These are phyloP conservation scores for Asterochloris erici DNA, from an alignment of 139 green algal species.

Conservation along the genomic window DNA sequence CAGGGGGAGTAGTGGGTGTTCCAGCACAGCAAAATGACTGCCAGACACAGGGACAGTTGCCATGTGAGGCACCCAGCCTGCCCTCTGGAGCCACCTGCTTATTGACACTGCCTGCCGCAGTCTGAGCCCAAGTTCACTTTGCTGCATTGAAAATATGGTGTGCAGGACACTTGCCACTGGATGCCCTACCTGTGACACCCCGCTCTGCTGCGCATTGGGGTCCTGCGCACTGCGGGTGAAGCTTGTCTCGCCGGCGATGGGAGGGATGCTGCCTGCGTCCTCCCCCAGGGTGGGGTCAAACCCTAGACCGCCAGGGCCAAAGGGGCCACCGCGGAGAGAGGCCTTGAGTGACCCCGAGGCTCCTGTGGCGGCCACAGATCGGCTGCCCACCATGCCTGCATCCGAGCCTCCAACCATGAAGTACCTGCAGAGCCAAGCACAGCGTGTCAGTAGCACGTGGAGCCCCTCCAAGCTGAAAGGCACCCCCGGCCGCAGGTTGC, in stretches of 20 bases:
- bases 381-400: conserved; percentile 18
- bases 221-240: not conserved
- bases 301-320: conserved; percentile 32
- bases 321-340: conserved; percentile 6
- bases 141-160: too few species aligned
- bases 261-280: not conserved
- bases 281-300: conserved; percentile 44
- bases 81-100: conserved; percentile 6
- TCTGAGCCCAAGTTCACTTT: not conserved
- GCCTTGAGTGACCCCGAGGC: conserved; percentile 7
- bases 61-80: not conserved
- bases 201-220: not conserved
- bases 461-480: too few species aligned
- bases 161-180: too few species aligned
- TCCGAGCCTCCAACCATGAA: conserved; percentile 64
- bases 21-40: too few species aligned
- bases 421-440: conserved; percentile 30
- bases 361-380: not conserved
- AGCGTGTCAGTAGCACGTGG: too few species aligned
- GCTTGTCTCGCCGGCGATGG: not conserved
- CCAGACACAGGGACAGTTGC: too few species aligned
- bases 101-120: not conserved
- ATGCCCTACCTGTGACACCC: conserved; percentile 3
- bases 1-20: too few species aligned
- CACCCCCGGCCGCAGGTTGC: too few species aligned